phyloP scores from a whole-genome alignment of 345 rosid genomes.

The Euphorbia lathyris region DNA sequence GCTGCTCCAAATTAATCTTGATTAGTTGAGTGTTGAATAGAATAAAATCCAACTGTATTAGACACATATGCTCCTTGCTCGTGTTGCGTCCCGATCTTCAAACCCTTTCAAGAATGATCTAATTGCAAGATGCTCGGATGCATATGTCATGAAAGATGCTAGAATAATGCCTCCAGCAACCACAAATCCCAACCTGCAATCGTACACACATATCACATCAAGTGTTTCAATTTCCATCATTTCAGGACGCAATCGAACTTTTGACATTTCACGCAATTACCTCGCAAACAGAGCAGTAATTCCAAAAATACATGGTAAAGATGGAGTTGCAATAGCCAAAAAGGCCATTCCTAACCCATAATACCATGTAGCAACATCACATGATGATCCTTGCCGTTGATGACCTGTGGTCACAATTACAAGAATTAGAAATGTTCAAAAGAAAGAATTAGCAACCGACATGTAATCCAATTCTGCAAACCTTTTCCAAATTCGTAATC shows the following conservation, averaged over 20 bases:
- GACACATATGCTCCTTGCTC: conserved; percentile 46
- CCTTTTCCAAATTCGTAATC: conserved; percentile 81
- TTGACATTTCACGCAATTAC: conserved; percentile 28
- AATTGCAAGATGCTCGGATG: conserved; percentile 74
- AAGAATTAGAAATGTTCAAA: conserved; percentile 3
- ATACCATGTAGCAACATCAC: conserved; percentile 51
- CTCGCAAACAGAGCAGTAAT: conserved; percentile 79
- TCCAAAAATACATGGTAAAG: conserved; percentile 71
- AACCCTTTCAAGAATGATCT: conserved; percentile 64
- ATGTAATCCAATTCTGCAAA: conserved; percentile 17
- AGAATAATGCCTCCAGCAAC: conserved; percentile 67
- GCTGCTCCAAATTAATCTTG: conserved; percentile 20
- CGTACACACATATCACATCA: neutral
- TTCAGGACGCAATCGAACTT: neutral
- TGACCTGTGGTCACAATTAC: conserved; percentile 45
- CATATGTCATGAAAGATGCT: conserved; percentile 88
- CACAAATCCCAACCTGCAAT: conserved; percentile 81
- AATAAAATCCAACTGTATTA: conserved; percentile 25
- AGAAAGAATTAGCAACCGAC: neutral
- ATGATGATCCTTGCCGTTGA: conserved; percentile 52
- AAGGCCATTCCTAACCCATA: conserved; percentile 75
- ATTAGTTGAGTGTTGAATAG: conserved; percentile 17
- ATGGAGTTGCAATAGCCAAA: conserved; percentile 60
- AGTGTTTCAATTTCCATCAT: neutral
- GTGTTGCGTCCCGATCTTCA: conserved; percentile 53